A percentile compares a stretch with the other conserved stretches of the same genome.
phyloP scores from a whole-genome alignment of 768 basidiomycete species.

The Melanogaster broomeanus region DNA sequence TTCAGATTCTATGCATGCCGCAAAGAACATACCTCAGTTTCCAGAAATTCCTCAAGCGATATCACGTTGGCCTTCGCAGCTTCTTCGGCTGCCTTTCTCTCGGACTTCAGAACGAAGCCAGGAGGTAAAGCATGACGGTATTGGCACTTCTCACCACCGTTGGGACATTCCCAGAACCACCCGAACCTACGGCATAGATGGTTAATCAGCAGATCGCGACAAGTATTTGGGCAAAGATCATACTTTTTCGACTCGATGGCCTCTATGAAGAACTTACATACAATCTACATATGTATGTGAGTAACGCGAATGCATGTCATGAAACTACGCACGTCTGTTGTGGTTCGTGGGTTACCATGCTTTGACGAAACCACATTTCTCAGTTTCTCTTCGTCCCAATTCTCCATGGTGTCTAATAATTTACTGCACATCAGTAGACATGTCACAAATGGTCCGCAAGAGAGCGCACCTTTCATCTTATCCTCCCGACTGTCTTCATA shows the following conservation, averaged over 20 bases:
- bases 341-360: conserved; percentile 87
- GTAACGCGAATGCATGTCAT: not conserved
- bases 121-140: conserved; percentile 96
- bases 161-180: conserved; percentile 97
- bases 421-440: not conserved
- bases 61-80: conserved; percentile 88
- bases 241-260: conserved; percentile 92
- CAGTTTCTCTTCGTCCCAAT: conserved; percentile 95
- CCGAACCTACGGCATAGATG: conserved; percentile 56
- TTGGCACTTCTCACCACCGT: conserved; percentile 78
- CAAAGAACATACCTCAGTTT: conserved; percentile 83
- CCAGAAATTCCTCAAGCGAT: conserved; percentile 94
- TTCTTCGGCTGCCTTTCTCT: conserved; percentile 89
- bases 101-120: conserved; percentile 93
- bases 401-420: conserved; percentile 89
- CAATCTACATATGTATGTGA: conserved; percentile 60
- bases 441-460: not conserved
- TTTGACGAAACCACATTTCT: conserved; percentile 84
- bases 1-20: not conserved
- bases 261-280: conserved; percentile 96
- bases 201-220: not conserved
- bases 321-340: conserved; percentile 71
- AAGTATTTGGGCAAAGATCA: not conserved
- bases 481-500: conserved; percentile 89
- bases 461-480: conserved; percentile 69